Evolutionary conservation across 2,329 filamentous ascomycete genomes (phyloP).

Genomic region (Phaeosphaeria sp.): DNA sequence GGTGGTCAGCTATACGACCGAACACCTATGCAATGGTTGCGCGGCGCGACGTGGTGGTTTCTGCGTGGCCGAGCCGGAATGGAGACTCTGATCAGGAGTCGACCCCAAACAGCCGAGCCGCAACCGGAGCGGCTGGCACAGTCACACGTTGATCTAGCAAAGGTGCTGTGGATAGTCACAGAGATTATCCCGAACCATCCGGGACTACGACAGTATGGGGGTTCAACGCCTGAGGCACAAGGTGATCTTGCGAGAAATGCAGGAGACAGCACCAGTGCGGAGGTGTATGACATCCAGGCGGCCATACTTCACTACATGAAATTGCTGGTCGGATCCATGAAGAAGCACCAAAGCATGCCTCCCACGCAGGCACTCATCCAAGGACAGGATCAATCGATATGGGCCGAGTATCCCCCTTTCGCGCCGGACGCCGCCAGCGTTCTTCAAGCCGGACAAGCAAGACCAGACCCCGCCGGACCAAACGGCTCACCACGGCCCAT

Average conservation of each 20-base stretch:
- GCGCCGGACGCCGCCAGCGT: slow-evolving; percentile 75
- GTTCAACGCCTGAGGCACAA: slow-evolving; percentile 30
- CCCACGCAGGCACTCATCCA: slow-evolving; percentile 71
- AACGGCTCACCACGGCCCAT: slow-evolving; percentile 50
- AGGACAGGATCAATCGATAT: slow-evolving; percentile 80
- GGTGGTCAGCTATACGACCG: slow-evolving; percentile 70
- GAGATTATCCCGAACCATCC: slow-evolving; percentile 51
- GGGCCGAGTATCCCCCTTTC: slow-evolving; percentile 78
- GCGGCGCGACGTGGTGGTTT: slow-evolving; percentile 89
- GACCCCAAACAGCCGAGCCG: slow-evolving; percentile 60
- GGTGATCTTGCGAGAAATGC: slow-evolving; percentile 50
- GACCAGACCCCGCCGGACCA: slow-evolving; percentile 18
- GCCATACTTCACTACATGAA: slow-evolving; percentile 70
- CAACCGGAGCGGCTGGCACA: slow-evolving; percentile 67
- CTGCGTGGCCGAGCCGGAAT: slow-evolving; percentile 78
- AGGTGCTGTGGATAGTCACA: slow-evolving; percentile 78
- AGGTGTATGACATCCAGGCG: slow-evolving; percentile 59
- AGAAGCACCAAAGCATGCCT: slow-evolving; percentile 79
- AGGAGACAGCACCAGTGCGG: slow-evolving; percentile 54
- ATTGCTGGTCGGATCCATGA: slow-evolving; percentile 82
- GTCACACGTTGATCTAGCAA: slow-evolving; percentile 84
- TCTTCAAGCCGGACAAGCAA: slow-evolving; percentile 53
- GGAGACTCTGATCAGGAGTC: slow-evolving; percentile 73
- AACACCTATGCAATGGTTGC: slow-evolving; percentile 70
- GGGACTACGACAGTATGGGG: slow-evolving; percentile 32